A percentile compares a stretch with the other conserved stretches of the same genome.
These are phyloP conservation scores for Lactarius quietus DNA, from an alignment of 768 basidiomycete genomes.

Conservation along the genomic window DNA sequence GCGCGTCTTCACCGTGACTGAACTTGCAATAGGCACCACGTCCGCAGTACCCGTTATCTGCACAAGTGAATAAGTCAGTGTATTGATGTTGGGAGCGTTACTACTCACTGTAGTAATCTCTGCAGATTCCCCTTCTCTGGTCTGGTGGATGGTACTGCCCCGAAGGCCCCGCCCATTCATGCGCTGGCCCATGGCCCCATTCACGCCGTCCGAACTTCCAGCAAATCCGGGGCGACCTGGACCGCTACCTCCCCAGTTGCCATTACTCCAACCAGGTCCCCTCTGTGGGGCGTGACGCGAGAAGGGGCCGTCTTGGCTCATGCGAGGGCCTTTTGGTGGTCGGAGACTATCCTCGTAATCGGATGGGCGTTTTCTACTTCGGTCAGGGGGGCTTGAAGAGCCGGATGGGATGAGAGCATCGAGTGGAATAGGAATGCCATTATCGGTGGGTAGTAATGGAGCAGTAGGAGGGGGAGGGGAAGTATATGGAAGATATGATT, in stretches of 20 bases:
- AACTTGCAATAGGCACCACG: constrained; percentile 88
- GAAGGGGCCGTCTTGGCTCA: constrained; percentile 63
- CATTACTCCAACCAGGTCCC: constrained; percentile 36
- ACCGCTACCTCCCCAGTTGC: constrained; percentile 30
- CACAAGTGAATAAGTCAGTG: constrained; percentile 17
- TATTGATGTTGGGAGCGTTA: constrained; percentile 5
- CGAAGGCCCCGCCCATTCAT: constrained; percentile 25
- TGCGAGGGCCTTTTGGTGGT: constrained; percentile 68
- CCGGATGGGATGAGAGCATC: constrained; percentile 55
- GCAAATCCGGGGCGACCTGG: constrained; percentile 31
- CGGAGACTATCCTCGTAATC: constrained; percentile 58
- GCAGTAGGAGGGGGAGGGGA: constrained; percentile 36
- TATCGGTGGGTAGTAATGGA: constrained; percentile 43
- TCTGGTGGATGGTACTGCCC: constrained; percentile 64
- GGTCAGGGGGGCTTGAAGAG: constrained; percentile 43
- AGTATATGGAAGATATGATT: constrained; percentile 79
- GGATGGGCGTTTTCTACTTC: constrained; percentile 61
- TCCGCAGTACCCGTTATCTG: constrained; percentile 89
- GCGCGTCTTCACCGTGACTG: constrained; percentile 88
- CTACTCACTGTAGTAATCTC: constrained; percentile 86
- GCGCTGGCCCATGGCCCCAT: constrained; percentile 27
- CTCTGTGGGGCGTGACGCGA: constrained; percentile 54
- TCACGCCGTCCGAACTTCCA: constrained; percentile 34
- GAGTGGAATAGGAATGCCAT: constrained; percentile 77
- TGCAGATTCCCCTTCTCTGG: constrained; percentile 74